Evolutionary conservation across 176 grass and related monocot species (phyloP), one percentile per base, ranked within the genome.

Genomic region (Oryza officinalis): DNA sequence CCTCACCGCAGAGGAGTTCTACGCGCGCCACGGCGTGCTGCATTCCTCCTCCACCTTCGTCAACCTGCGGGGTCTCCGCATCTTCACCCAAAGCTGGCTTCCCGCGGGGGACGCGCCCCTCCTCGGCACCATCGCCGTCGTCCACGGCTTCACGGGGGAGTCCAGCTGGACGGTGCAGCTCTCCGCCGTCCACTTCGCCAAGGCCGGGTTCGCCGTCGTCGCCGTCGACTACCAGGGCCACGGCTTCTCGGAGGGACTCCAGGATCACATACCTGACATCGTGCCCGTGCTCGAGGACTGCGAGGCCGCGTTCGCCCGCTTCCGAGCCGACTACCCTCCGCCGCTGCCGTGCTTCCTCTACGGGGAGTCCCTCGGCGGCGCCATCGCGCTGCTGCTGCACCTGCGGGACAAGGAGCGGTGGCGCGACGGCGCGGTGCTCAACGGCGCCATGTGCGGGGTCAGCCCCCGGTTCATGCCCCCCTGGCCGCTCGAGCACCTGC

Each of bases 221-320:
- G 95, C 92, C 40, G 69, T 97, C 0, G 95, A 97, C 85, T 90
- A 97, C 92, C 95, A 92, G 65, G 95, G 92, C 13, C 95, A 97
- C 81, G 95, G 95, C 64, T 89, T 92, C 78, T 97, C 95, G 14
- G 92, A 94, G 0, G 95, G 92, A 32, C 90, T 97, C 5, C 49
- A 46, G 38, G 17, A 46, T 57, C 88, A 94, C 84, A 71, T 97
- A 73, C 95, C 95, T 2, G 88, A 97, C 84, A 92, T 97, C 70
- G 43, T 10, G 3, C 90, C 88, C 0, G 92, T 97, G 6, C 88
- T 97, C 20, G 90, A 97, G 3, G 92, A 97, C 86, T 97, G 95
- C 86, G 90, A 89, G 27, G 69, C 92, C 68, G 92, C 88, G 68
- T 97, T 97, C 81, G 88, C 89, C 23, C 17, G 83, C 23, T 97